Conservation (phyloP, 2,329 filamentous ascomycete genomes). For the Nothophaeocryptopus gaeumannii region DNA sequence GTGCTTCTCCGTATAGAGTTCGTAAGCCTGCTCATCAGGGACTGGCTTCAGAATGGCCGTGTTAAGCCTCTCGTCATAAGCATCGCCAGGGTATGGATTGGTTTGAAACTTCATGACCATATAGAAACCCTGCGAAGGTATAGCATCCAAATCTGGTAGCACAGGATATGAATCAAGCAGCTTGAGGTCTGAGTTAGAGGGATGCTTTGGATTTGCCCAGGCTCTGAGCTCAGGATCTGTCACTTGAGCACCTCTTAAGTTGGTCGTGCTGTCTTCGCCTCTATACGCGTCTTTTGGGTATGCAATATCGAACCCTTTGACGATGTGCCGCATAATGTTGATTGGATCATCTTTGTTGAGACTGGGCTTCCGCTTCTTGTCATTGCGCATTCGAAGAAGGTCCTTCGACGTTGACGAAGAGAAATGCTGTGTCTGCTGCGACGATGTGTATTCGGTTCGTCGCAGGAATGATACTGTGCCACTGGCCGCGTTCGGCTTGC, state of each 20-base stretch:
- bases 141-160: slow-evolving; percentile 59
- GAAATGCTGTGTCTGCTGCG: slow-evolving; percentile 44
- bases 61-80: slow-evolving; percentile 59
- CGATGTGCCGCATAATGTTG: slow-evolving; percentile 59
- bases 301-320: slow-evolving; percentile 64
- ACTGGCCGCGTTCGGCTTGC: slow-evolving; percentile 74
- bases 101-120: slow-evolving; percentile 61
- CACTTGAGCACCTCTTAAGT: slow-evolving; percentile 53
- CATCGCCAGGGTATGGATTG: slow-evolving; percentile 51
- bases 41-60: slow-evolving; percentile 56
- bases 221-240: slow-evolving; percentile 56
- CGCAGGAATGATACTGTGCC: slow-evolving; percentile 88
- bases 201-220: slow-evolving; percentile 60
- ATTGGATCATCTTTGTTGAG: slow-evolving; percentile 56
- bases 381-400: slow-evolving; percentile 44
- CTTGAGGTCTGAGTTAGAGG: slow-evolving; percentile 55
- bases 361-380: slow-evolving; percentile 39
- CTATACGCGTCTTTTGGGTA: slow-evolving; percentile 64
- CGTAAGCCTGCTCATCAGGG: slow-evolving; percentile 45
- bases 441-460: slow-evolving; percentile 89
- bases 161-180: slow-evolving; percentile 60
- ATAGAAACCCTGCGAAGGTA: slow-evolving; percentile 58
- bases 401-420: slow-evolving; percentile 56
- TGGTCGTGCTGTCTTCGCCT: slow-evolving; percentile 60
- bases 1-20: slow-evolving; percentile 49